Percentiles rank a stretch among this genome's conserved stretches.
Evolutionary conservation across 768 basidiomycete genomes (phyloP).

Genomic region (Lactifluus subvellereus): DNA sequence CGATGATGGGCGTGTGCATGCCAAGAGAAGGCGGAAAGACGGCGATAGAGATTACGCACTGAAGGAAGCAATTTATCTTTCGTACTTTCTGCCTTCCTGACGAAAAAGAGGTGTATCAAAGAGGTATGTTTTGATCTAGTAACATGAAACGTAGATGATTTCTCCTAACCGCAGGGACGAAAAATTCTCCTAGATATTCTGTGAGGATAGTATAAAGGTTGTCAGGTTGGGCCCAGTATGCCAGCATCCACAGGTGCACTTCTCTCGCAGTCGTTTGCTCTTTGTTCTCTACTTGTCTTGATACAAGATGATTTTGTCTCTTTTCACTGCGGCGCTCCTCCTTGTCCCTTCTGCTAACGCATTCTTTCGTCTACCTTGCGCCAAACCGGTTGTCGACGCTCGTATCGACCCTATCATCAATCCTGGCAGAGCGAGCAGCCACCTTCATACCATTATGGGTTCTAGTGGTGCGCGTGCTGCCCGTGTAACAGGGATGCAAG

Average conservation of each 20-base stretch:
- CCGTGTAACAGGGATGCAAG: not conserved
- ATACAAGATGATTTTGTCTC: conserved; percentile 8
- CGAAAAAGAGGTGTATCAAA: not conserved
- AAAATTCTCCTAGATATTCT: conserved; percentile 8
- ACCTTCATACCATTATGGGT: conserved; percentile 22
- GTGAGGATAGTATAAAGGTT: conserved; percentile 10
- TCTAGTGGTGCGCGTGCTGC: conserved; percentile 8
- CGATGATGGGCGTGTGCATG: not conserved
- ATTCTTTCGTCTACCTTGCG: conserved; percentile 20
- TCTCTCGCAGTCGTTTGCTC: not conserved
- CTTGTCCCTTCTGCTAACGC: conserved; percentile 11
- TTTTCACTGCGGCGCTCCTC: conserved; percentile 7
- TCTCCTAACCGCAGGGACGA: conserved; percentile 4
- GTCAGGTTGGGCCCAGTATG: not conserved
- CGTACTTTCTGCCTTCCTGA: conserved; percentile 7
- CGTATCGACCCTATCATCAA: conserved; percentile 21
- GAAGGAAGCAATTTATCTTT: not conserved
- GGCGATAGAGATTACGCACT: conserved; percentile 13
- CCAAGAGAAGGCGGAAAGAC: conserved; percentile 11
- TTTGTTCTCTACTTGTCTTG: not conserved
- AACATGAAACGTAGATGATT: not conserved
- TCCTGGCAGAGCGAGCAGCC: conserved; percentile 8
- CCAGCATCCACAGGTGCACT: conserved; percentile 12
- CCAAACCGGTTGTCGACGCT: conserved; percentile 6
- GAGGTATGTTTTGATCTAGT: conserved; percentile 8